These are phyloP conservation scores for Cyberlindnera mississippiensis DNA, from an alignment of 805 yeast genomes.

Conservation along the genomic window DNA sequence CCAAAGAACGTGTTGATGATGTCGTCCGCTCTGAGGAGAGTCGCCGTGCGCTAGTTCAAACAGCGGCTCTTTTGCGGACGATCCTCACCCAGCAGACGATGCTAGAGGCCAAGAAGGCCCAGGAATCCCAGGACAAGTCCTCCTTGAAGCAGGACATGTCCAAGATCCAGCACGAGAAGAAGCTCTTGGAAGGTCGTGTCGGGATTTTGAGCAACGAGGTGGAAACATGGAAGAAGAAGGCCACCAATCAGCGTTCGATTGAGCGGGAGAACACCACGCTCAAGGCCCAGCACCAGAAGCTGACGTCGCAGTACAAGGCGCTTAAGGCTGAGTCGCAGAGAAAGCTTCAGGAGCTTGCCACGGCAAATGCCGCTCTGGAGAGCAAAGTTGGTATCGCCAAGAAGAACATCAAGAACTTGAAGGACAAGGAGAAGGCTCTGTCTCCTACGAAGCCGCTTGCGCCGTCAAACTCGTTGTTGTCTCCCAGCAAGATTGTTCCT, in stretches of 20 bases:
- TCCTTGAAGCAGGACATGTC: slow-evolving; percentile 20
- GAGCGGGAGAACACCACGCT: slow-evolving; percentile 31
- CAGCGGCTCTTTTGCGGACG: slow-evolving; percentile 18
- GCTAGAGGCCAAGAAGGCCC: slow-evolving; percentile 11
- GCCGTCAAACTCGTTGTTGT: slow-evolving; percentile 7
- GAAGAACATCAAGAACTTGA: slow-evolving; percentile 28
- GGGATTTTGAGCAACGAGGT: slow-evolving; percentile 18
- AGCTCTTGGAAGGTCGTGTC: slow-evolving; percentile 21
- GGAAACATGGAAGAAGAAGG: slow-evolving; percentile 26
- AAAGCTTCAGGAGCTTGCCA: slow-evolving; percentile 30
- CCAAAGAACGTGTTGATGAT: slow-evolving; percentile 5
- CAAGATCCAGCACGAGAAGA: slow-evolving; percentile 23
- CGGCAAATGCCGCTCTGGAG: slow-evolving; percentile 33
- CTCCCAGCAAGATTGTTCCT: slow-evolving; percentile 14
- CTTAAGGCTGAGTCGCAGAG: slow-evolving; percentile 30
- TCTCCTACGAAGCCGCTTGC: slow-evolving; percentile 8
- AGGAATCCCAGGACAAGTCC: slow-evolving; percentile 15
- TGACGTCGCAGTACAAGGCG: slow-evolving; percentile 31
- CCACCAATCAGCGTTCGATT: slow-evolving; percentile 10
- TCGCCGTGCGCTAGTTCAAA: slow-evolving; percentile 20
- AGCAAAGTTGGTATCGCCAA: slow-evolving; percentile 33
- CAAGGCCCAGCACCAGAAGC: slow-evolving; percentile 32
- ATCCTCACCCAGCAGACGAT: slow-evolving; percentile 19
- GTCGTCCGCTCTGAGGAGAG: slow-evolving; percentile 14
- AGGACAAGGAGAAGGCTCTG: slow-evolving; percentile 15